Conservation (phyloP, 176 grass and related monocot genomes). For the Saccharum officinarum region DNA sequence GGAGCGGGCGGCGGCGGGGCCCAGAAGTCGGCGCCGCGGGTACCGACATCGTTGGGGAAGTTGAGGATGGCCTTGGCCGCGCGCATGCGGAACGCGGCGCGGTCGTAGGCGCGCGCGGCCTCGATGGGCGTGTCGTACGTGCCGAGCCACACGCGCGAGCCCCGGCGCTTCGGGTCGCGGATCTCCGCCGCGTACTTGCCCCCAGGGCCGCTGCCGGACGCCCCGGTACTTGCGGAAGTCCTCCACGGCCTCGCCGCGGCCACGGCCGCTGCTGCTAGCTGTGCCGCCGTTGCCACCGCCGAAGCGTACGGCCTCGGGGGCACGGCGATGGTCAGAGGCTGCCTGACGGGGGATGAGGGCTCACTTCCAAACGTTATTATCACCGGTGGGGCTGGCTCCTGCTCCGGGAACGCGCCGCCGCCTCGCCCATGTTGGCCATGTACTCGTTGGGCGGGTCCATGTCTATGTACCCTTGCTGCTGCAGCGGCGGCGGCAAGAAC, state of each 20-base stretch:
- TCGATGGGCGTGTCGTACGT: slow-evolving; percentile 66
- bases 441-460: slow-evolving; percentile 3
- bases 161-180: slow-evolving; percentile 69
- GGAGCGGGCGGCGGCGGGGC: background rate
- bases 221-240: slow-evolving; percentile 70
- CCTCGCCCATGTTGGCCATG: background rate
- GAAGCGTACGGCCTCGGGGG: slow-evolving; percentile 27
- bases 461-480: background rate
- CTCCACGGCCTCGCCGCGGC: background rate
- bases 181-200: slow-evolving; percentile 57
- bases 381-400: slow-evolving; percentile 24
- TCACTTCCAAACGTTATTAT: slow-evolving; percentile 38
- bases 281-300: background rate
- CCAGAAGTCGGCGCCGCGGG: slow-evolving; percentile 33
- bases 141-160: slow-evolving; percentile 83
- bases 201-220: too few relatives aligned
- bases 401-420: background rate
- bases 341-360: background rate
- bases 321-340: slow-evolving; percentile 33
- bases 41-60: slow-evolving; percentile 79
- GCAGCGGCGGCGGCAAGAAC: slow-evolving; percentile 5
- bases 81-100: slow-evolving; percentile 70
- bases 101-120: slow-evolving; percentile 75
- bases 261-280: background rate
- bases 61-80: slow-evolving; percentile 79